Evolutionary conservation across 2,329 filamentous ascomycete genomes (phyloP), one percentile per base, ranked within the genome.

Genomic region (Fusarium sp.): DNA sequence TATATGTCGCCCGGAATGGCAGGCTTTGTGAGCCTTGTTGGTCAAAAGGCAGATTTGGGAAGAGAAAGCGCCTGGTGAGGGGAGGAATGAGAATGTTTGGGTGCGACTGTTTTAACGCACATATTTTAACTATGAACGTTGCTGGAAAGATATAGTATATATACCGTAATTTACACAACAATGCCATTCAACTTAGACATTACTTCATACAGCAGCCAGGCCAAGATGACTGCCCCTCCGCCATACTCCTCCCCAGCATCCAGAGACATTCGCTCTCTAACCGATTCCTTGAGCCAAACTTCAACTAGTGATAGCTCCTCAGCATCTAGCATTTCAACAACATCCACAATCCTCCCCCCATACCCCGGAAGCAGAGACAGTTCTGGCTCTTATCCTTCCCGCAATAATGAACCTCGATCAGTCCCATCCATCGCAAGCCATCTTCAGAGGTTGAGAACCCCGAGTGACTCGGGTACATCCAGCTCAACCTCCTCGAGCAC

Each of bases 211-310:
- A 17, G 14, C 9, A 17, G 7, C 32, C 20, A 28, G 4, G 24
- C 11, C 54, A 49, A 14, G 6, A 65, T 65, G 62, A 17, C 44
- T 42, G 43, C 43, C 17, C 62, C 62, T 42, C 62, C 62, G 10
- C 59, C 62, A 23, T 65, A 65, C 4, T 64, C 60, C 7, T 59
- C 47, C 15, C 28, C 26, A 11, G 21, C 34, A 3, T 17, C 21
- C 4, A 24, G 38, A 20, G 47, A 64, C 1, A 19, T 53, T 9
- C 34, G 23, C 20, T 24, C 32, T 7, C 20, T 32, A 11, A 36
- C 47, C 15, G 47, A 55, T 26, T 34, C 28, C 7, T 38, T 49
- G n/a, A 19, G 15, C 5, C 38, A 44, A 10, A 32, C 51, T 26
- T 39, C 51, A 7, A 23, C 56, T 39, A 32, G 36, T 7, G 47